Percentiles rank a stretch among this genome's conserved stretches.
Evolutionary conservation across 495 filamentous ascomycete species (phyloP).

Genomic region (Talaromyces wortmannii): DNA sequence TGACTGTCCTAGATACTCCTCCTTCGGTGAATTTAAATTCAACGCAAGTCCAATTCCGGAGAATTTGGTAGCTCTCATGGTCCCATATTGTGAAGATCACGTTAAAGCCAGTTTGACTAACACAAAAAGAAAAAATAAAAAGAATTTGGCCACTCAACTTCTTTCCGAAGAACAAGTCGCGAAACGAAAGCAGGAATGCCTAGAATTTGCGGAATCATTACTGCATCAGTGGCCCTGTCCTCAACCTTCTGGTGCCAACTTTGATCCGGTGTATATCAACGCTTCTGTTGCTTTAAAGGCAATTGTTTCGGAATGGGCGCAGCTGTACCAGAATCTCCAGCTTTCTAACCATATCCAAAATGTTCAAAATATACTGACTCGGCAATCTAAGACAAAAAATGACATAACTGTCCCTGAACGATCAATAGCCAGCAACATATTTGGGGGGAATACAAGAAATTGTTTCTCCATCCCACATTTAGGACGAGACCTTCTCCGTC

Average conservation of each 20-base stretch:
- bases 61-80: slow-evolving; percentile 14
- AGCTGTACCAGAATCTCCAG: slow-evolving; percentile 35
- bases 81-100: slow-evolving; percentile 12
- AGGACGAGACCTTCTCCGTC: slow-evolving; percentile 6
- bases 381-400: background rate
- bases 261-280: slow-evolving; percentile 21
- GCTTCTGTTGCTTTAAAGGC: slow-evolving; percentile 21
- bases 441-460: background rate
- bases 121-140: background rate
- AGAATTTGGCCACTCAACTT: background rate
- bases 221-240: slow-evolving; percentile 22
- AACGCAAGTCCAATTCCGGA: slow-evolving; percentile 13
- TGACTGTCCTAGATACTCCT: slow-evolving; percentile 15
- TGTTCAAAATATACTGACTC: slow-evolving; percentile 12
- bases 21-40: slow-evolving; percentile 20
- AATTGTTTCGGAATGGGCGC: slow-evolving; percentile 40
- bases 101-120: background rate
- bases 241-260: slow-evolving; percentile 14
- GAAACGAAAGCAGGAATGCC: background rate
- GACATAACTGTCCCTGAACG: background rate
- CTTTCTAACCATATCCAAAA: slow-evolving; percentile 31
- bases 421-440: background rate
- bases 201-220: background rate
- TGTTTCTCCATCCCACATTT: slow-evolving; percentile 2
- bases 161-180: background rate